Base-by-base conservation (phyloP, 2,329 filamentous ascomycete genomes). In the Colletotrichum somersetense region DNA sequence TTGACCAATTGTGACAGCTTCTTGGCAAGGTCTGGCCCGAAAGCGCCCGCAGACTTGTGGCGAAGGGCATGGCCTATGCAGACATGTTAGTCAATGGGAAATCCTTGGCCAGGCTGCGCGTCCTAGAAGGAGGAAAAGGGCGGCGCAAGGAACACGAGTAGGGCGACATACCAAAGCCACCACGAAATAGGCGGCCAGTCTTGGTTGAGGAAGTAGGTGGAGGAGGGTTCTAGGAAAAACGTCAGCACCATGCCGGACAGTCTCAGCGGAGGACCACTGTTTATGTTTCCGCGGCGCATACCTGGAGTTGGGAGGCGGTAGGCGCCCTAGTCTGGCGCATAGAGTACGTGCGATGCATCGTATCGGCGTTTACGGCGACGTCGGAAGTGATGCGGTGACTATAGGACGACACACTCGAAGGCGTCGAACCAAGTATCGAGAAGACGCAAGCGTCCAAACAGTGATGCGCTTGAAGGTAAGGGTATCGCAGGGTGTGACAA, bases 1-100 rank as follows among this genome's bases (percentile, higher is more conserved):
- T 99, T 99, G 75, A 99, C 96, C 65, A 99, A 90, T 86, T 97
- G 94, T 52, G 95, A 94, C 74, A 99, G 91, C 89, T 99, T 99
- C 89, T 97, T 98, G 71, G 96, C 93, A 71, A 99, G 91, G 79
- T 99, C 96, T 70, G 95, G 89, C 74, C 90, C 89, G 76, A 94
- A 95, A 77, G 92, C 91, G 76, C 93, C 93, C 75, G 93, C 92
- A 55, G 91, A 89, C 79, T 92, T 92, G 80, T 91, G 89, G 77
- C 93, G 89, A 81, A 95, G 89, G 74, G 89, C 88, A 89, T 91
- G 90, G 74, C 89, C 88, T 89, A 61, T 26, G 58, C 10, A 35
- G 35, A 72, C 48, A 52, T 66, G 74, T 78, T 76, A 79, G 71
- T 20, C 59, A 20, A 10, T 38, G 44, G 44, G 3, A 20, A 23